Conservation (phyloP, 129 eudicot genomes). For the Helichrysum umbraculigerum region DNA sequence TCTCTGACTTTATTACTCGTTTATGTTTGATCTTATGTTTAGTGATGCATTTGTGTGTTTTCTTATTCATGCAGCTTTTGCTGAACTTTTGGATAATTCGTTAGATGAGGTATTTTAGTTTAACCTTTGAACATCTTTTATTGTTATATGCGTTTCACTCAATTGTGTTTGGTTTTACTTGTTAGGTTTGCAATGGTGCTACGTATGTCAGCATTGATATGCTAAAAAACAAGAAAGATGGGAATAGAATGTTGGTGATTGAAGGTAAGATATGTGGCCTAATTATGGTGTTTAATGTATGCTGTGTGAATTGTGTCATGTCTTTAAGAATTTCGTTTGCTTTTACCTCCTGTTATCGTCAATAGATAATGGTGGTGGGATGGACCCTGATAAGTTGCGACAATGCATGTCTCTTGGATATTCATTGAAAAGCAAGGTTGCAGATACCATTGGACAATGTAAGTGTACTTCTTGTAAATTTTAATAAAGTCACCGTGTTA, state of each 20-base stretch:
- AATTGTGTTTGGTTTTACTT: neutral
- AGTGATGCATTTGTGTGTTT: slow-evolving; percentile 12
- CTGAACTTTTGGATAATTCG: slow-evolving; percentile 92
- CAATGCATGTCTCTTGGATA: slow-evolving; percentile 99
- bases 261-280: slow-evolving; percentile 86
- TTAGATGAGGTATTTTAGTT: slow-evolving; percentile 69
- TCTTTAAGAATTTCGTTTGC: neutral
- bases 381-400: slow-evolving; percentile 88
- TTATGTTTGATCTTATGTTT: slow-evolving; percentile 6
- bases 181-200: slow-evolving; percentile 81
- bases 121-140: neutral
- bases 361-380: slow-evolving; percentile 94
- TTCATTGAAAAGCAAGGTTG: slow-evolving; percentile 80
- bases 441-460: slow-evolving; percentile 90
- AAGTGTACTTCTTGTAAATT: slow-evolving; percentile 22
- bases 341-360: slow-evolving; percentile 13
- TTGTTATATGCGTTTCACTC: neutral
- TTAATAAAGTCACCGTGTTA: neutral
- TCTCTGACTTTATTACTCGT: slow-evolving; percentile 9
- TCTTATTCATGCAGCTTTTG: slow-evolving; percentile 62
- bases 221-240: slow-evolving; percentile 77
- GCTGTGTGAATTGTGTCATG: neutral
- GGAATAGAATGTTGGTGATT: slow-evolving; percentile 76
- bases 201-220: slow-evolving; percentile 82
- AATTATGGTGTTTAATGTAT: slow-evolving; percentile 12